Evolutionary conservation across 495 filamentous ascomycete genomes (phyloP), one percentile per base, ranked within the genome.

Genomic region (Thozetella sp.): DNA sequence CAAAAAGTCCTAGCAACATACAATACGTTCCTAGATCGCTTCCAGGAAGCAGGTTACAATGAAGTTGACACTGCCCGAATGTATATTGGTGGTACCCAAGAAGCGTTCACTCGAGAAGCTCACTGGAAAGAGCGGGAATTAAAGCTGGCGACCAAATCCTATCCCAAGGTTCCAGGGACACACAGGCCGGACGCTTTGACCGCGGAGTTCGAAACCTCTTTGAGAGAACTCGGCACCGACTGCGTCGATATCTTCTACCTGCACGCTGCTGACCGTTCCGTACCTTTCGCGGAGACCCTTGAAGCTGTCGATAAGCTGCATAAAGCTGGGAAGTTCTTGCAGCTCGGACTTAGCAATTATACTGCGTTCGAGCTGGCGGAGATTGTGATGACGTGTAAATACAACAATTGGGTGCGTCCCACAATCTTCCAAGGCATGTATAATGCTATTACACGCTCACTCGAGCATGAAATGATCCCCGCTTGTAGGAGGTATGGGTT

Each of bases 301-400:
- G 79, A 83, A 55, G 86, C 83, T n/a, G 79, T 89, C 54, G 85
- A 96, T 70, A 79, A 88, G 62, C 71, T 93, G 43, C 85, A 94
- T 70, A 87, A 89, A 67, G 81, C 88, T 62, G 91, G 92, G 9
- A 94, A 93, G 63, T 95, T 96, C 73, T 82, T 87, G 19, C 78
- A 87, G 57, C 71, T 96, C 2, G 91, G 90, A 2, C 66, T 96
- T 54, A 86, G 82, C 57, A 96, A 94, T 70, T 96, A 81, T 65
- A 87, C 92, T 1, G 83, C 91, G 11, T 93, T 89, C 71, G 91
- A 96, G 68, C 90, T 96, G 1, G 91, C 92, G 1, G 92, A 95
- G 74, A 80, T 93, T 20, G 89, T 86, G 4, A 89, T 88, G 59
- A 81, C 85, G 30, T 93, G 90, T 70, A 83, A 84, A 53, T 82